Evolutionary conservation across 257 asterid species (phyloP), one percentile per base, ranked within the genome.

Genomic region (Oldenlandia corymbosa): DNA sequence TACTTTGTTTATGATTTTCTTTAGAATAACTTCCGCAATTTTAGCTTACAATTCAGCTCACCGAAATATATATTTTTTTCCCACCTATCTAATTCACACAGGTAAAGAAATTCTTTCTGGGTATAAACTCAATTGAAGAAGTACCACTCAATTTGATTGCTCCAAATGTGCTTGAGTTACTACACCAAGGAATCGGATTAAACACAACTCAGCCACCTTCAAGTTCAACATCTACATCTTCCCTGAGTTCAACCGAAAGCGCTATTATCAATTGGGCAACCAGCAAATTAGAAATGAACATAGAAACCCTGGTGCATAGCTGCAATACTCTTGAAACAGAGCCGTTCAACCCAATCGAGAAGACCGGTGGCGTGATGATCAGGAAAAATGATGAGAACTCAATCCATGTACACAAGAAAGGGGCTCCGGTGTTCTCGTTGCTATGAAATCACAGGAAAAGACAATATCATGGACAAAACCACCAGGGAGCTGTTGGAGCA

Each of bases 391-490:
- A 13, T 16, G 78, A 70, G 47, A 70, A 75, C 20, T 45, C 76
- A 16, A 48, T 65, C 57, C 79, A 70, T 23, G 76, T 66, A 12
- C 79, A 65, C 26, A 45, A 55, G 67, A 75, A 70, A 49, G 79
- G 70, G 32, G 76, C 73, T 16, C 58, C 70, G 20, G 71, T 70
- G 79, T 42, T 75, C 79, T 41, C 75, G 70, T 61, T 75, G 70
- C 50, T 69, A 75, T 23, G 75, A 75, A 26, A 59, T 66, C 26
- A 64, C 62, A 53, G 79, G 73, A 31, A 51, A 0, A 12, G 75
- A 53, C 5, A 42, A 47, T 45, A 61, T 27, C 13, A 41, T 69
- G 12, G 46, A 64, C 58, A 36, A 17, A 30, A 18, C 18, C 16
- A 18, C 58, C 10, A 69, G 46, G 41, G 64, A 17, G 1, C 27